These are phyloP conservation scores for Rhizopogon roseolus DNA, from an alignment of 768 basidiomycete genomes.

Conservation along the genomic window DNA sequence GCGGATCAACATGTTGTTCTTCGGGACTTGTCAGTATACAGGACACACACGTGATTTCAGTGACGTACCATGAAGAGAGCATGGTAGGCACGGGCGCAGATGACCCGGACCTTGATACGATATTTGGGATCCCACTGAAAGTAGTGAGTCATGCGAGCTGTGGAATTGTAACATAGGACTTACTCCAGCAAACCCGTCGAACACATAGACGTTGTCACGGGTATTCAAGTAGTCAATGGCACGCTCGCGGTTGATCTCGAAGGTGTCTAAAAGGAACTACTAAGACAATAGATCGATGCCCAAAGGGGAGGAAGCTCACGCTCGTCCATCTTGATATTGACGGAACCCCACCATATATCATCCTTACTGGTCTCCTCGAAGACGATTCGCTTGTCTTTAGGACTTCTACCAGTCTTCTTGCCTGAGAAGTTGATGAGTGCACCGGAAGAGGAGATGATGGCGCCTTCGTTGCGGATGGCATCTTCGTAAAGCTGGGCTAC, in stretches of 20 bases:
- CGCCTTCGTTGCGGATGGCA: slow-evolving; percentile 96
- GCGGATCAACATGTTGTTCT: slow-evolving; percentile 99
- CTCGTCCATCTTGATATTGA: slow-evolving; percentile 99
- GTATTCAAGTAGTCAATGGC: slow-evolving; percentile 99
- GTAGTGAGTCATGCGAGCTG: neutral
- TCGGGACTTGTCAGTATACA: slow-evolving; percentile 9
- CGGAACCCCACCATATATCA: slow-evolving; percentile 98
- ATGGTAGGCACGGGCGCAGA: slow-evolving; percentile 97
- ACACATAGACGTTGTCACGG: slow-evolving; percentile 96
- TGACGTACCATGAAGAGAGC: slow-evolving; percentile 92
- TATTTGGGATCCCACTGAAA: slow-evolving; percentile 95
- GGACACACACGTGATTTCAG: slow-evolving; percentile 4
- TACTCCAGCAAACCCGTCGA: slow-evolving; percentile 92
- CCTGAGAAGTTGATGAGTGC: slow-evolving; percentile 99
- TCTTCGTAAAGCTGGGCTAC: slow-evolving; percentile 94
- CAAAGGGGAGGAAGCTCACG: slow-evolving; percentile 44
- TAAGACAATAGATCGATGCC: neutral
- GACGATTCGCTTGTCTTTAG: slow-evolving; percentile 99
- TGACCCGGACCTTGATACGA: slow-evolving; percentile 99
- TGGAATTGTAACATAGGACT: slow-evolving; percentile 17
- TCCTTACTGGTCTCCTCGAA: slow-evolving; percentile 96
- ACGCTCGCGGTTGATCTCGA: slow-evolving; percentile 98
- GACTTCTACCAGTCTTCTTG: slow-evolving; percentile 96
- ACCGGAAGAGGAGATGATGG: slow-evolving; percentile 93
- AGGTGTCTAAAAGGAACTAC: slow-evolving; percentile 63